These are phyloP conservation scores for Microbotryum violaceum DNA, from an alignment of 1,284 basidiomycete species.

Conservation along the genomic window DNA sequence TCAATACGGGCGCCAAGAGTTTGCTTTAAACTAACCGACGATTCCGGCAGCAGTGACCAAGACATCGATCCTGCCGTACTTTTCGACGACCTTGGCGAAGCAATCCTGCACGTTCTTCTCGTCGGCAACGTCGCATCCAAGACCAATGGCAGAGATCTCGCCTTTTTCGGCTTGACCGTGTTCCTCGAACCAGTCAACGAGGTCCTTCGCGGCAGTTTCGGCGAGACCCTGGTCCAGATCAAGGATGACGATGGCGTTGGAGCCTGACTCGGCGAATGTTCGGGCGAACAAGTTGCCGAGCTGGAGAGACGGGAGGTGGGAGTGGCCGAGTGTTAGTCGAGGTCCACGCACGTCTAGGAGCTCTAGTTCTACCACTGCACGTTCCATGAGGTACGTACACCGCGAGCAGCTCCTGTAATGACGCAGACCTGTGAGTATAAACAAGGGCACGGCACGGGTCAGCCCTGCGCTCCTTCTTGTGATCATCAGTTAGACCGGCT, in stretches of 20 bases:
- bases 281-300: conserved; percentile 81
- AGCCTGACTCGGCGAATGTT: conserved; percentile 79
- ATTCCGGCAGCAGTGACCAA: conserved; percentile 81
- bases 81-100: conserved; percentile 57
- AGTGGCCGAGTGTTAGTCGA: background rate
- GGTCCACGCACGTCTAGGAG: no score
- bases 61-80: conserved; percentile 73
- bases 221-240: conserved; percentile 74
- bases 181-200: conserved; percentile 52
- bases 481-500: background rate
- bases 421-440: conserved; percentile 61
- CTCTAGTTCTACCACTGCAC: no score
- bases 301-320: background rate
- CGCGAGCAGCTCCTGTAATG: conserved; percentile 88
- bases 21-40: conserved; percentile 23
- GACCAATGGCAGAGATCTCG: conserved; percentile 63
- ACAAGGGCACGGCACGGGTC: background rate
- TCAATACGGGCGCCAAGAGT: conserved; percentile 32
- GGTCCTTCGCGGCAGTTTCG: conserved; percentile 62
- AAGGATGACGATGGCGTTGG: conserved; percentile 70
- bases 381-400: conserved; percentile 38
- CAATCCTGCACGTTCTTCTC: conserved; percentile 69
- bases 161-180: conserved; percentile 55
- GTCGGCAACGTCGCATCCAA: conserved; percentile 81
- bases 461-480: no score